Base-by-base conservation (phyloP, 1,284 basidiomycete species). In the Xerocomus alliaceus region DNA sequence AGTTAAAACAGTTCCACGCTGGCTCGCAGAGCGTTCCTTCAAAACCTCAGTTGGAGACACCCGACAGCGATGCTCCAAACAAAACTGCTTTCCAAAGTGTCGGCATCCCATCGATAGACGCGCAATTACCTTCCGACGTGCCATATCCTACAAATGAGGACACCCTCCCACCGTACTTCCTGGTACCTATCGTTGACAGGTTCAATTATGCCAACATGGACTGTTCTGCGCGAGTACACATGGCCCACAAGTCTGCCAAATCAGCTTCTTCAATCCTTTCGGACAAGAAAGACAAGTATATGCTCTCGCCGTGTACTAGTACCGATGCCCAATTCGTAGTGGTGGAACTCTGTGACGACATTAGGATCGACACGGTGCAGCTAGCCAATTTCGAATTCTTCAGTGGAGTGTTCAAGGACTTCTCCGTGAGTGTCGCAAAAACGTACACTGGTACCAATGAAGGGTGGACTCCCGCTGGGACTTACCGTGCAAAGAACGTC, bases 361-460 rank as follows among this genome's bases (percentile, higher is more conserved):
- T 99, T 68, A 83, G 92, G 41, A 94, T 98, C 70, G 96, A 99
- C 76, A 97, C 95, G 0, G 87, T 99, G 53, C 95, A 98, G 73
- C 80, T 99, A 9, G 96, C 95, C 56, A 97, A 98, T 72, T 97
- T 93, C 76, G 97, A 99, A 79, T 98, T 98, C 80, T 99, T 98
- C 80, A 95, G 93, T 68, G 95, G 96, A 13, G 93, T 98, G 54
- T 97, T 99, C 80, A 93, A 94, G 76, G 92, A 95, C 56, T 92
- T 99, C 65, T 84, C 84, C 4, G 90, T 99, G 46, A 93, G 91
- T 69, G 93, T 94, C 3, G 89, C 93, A 8, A 91, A 92, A 75
- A 91, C 85, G 54, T 86, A 87, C 67, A 81, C 83, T 22, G 82
- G 79, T 10, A 87, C 89, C 39, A 79, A 85, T 26, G 86, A 89